Evolutionary conservation across 768 basidiomycete species (phyloP).

Genomic region (Tylopilus vinaceipallidus): DNA sequence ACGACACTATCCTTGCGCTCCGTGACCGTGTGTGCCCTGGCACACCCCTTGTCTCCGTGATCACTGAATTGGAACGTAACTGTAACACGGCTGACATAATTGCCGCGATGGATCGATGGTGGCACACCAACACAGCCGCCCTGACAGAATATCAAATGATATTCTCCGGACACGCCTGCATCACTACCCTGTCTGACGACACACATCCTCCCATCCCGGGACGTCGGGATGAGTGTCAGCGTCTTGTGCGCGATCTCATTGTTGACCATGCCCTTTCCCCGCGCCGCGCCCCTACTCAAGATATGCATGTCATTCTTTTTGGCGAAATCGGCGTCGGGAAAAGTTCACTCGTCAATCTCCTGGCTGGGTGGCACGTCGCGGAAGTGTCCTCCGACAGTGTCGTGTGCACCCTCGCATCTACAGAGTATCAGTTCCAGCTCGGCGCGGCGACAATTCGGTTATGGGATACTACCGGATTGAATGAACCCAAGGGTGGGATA

Average conservation of each 20-base stretch:
- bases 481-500: slow-evolving; percentile 17
- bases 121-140: slow-evolving; percentile 12
- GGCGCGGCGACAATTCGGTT: slow-evolving; percentile 20
- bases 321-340: slow-evolving; percentile 39
- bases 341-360: slow-evolving; percentile 38
- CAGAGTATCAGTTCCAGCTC: slow-evolving; percentile 26
- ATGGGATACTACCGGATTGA: slow-evolving; percentile 34
- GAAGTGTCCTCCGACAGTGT: slow-evolving; percentile 22
- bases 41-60: slow-evolving; percentile 15
- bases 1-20: slow-evolving; percentile 12
- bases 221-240: slow-evolving; percentile 24
- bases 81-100: slow-evolving; percentile 5
- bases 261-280: slow-evolving; percentile 20
- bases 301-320: slow-evolving; percentile 37
- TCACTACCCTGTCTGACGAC: slow-evolving; percentile 23
- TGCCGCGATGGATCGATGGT: slow-evolving; percentile 21
- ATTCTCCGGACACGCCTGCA: slow-evolving; percentile 21
- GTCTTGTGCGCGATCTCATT: slow-evolving; percentile 21
- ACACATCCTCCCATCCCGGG: slow-evolving; percentile 11
- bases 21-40: slow-evolving; percentile 14
- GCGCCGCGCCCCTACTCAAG: slow-evolving; percentile 13
- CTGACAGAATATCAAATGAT: slow-evolving; percentile 9
- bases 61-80: slow-evolving; percentile 19
- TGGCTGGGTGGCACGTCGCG: slow-evolving; percentile 31
- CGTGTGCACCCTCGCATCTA: slow-evolving; percentile 31